These are phyloP conservation scores for Yamadazyma akitaensis DNA, from an alignment of 805 yeast genomes.

Conservation along the genomic window DNA sequence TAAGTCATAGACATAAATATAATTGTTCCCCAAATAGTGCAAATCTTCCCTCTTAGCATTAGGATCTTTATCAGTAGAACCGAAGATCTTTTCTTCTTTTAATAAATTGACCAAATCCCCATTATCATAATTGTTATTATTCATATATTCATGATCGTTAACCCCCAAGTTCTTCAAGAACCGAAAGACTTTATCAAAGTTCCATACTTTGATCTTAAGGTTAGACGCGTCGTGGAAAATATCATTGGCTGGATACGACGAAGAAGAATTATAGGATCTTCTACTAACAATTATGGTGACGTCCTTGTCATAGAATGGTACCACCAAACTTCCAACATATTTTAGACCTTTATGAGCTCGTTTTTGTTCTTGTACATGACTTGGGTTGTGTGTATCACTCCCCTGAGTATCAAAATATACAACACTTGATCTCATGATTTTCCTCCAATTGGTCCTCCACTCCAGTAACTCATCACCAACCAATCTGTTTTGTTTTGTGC, in stretches of 20 bases:
- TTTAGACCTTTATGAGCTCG: slow-evolving; percentile 43
- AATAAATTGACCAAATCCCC: slow-evolving; percentile 48
- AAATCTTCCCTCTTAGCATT: slow-evolving; percentile 80
- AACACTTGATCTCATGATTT: slow-evolving; percentile 54
- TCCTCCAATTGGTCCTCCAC: slow-evolving; percentile 68
- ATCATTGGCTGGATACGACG: slow-evolving; percentile 51
- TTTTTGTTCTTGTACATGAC: slow-evolving; percentile 36
- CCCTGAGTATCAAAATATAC: slow-evolving; percentile 61
- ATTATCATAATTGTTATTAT: slow-evolving; percentile 9
- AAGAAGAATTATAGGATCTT: slow-evolving; percentile 44
- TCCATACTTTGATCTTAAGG: slow-evolving; percentile 78
- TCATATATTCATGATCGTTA: slow-evolving; percentile 23
- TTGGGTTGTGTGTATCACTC: slow-evolving; percentile 33
- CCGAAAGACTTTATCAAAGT: slow-evolving; percentile 76
- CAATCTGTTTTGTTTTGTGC: slow-evolving; percentile 22
- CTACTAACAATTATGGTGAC: slow-evolving; percentile 76
- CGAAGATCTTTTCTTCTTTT: slow-evolving; percentile 80
- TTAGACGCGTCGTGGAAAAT: slow-evolving; percentile 61
- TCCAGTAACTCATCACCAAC: slow-evolving; percentile 46
- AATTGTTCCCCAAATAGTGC: slow-evolving; percentile 69
- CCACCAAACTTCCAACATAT: slow-evolving; percentile 46
- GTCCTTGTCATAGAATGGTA: slow-evolving; percentile 49
- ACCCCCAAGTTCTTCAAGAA: slow-evolving; percentile 64
- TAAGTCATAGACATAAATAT: slow-evolving; percentile 76
- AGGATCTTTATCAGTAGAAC: slow-evolving; percentile 87